Evolutionary conservation across 148 eudicot species (phyloP).

Genomic region (Spergularia marina): DNA sequence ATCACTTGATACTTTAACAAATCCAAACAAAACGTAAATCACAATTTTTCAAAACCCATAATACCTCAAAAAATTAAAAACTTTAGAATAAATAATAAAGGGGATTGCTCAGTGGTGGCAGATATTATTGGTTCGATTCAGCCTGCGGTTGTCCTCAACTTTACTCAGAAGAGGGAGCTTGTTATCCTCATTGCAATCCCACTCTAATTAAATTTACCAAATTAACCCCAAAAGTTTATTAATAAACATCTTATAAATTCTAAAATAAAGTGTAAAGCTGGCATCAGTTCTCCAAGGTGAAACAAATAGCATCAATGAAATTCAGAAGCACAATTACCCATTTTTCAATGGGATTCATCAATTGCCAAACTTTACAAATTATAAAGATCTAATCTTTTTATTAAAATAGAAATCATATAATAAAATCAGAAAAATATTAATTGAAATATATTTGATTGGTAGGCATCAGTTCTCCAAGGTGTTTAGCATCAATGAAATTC

Average conservation of each 20-base stretch:
- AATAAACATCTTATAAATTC: too few species aligned
- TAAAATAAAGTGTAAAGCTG: not conserved
- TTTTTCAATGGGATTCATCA: slow-evolving; percentile 23
- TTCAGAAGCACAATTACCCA: slow-evolving; percentile 32
- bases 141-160: slow-evolving; percentile 42
- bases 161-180: slow-evolving; percentile 47
- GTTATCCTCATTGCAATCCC: slow-evolving; percentile 39
- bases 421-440: not conserved
- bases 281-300: slow-evolving; percentile 40
- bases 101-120: slow-evolving; percentile 44
- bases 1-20: slow-evolving; percentile 14
- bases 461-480: slow-evolving; percentile 96
- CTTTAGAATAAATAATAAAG: not conserved
- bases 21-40: not conserved
- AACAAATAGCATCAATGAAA: slow-evolving; percentile 26
- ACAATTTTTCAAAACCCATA: not conserved
- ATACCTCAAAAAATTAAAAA: not conserved
- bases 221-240: too few species aligned
- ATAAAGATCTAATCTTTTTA: not conserved
- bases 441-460: not conserved
- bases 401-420: not conserved
- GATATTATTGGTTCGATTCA: slow-evolving; percentile 38
- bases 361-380: slow-evolving; percentile 4
- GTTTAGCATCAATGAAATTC: slow-evolving; percentile 63
- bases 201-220: not conserved